A percentile compares a stretch with the other conserved stretches of the same genome.
These are phyloP conservation scores for Saccharomyces hybrid DNA, from an alignment of 1,139 yeast species.

Conservation along the genomic window DNA sequence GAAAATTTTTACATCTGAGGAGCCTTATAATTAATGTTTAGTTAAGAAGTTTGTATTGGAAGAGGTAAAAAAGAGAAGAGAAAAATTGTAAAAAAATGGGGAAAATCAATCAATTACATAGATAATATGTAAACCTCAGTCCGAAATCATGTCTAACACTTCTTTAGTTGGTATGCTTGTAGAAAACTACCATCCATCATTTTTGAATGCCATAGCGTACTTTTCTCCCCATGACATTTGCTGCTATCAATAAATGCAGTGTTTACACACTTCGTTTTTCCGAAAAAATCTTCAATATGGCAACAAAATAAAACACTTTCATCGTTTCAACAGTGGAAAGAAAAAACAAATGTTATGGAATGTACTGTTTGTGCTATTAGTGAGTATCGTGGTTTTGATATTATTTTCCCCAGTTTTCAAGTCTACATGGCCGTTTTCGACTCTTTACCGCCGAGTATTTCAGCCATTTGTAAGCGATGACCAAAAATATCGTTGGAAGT, in stretches of 20 bases:
- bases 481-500: constrained; percentile 23
- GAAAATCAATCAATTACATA: too few relatives aligned
- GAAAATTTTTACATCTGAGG: too few relatives aligned
- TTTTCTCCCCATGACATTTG: background rate
- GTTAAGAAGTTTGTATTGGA: too few relatives aligned
- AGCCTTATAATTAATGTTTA: too few relatives aligned
- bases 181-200: too few relatives aligned
- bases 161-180: too few relatives aligned
- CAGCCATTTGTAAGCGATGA: constrained; percentile 24
- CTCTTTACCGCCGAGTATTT: constrained; percentile 23
- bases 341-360: background rate
- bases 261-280: background rate
- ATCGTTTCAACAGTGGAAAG: background rate
- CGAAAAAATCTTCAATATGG: background rate
- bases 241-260: background rate
- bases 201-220: background rate
- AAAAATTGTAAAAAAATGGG: too few relatives aligned
- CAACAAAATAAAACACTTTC: background rate
- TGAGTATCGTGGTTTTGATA: background rate
- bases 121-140: too few relatives aligned
- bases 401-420: constrained; percentile 25
- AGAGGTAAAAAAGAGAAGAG: too few relatives aligned
- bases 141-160: too few relatives aligned
- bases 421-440: constrained; percentile 15
- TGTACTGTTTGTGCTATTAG: background rate